Conservation (phyloP, 2,329 filamentous ascomycete species). For the Chaetomium globosum region DNA sequence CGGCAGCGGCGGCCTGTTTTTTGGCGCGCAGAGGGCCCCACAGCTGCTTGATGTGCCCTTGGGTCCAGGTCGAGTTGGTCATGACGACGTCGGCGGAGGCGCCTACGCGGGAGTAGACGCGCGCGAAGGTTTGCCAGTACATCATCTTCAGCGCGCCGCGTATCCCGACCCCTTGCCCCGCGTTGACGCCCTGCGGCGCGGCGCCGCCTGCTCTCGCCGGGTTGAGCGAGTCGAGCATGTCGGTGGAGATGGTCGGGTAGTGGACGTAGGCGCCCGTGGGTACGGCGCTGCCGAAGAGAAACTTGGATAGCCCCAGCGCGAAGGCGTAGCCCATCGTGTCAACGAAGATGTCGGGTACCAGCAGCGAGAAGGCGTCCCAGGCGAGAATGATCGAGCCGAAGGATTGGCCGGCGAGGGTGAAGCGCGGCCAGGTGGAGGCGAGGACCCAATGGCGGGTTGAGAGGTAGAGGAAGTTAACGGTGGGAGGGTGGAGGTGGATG, state of each 20-base stretch:
- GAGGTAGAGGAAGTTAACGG: slow-evolving; percentile 86
- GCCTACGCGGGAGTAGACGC: slow-evolving; percentile 79
- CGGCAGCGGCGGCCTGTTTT: no score
- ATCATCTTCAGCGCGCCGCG: slow-evolving; percentile 71
- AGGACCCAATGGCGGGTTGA: slow-evolving; percentile 85
- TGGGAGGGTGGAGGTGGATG: slow-evolving; percentile 81
- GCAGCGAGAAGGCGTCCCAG: slow-evolving; percentile 88
- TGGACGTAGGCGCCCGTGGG: slow-evolving; percentile 94
- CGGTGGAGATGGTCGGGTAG: slow-evolving; percentile 96
- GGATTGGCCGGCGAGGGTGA: slow-evolving; percentile 93
- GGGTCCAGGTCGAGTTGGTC: slow-evolving; percentile 97
- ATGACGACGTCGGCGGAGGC: slow-evolving; percentile 88
- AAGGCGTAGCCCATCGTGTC: slow-evolving; percentile 99
- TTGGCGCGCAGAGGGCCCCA: slow-evolving; percentile 65
- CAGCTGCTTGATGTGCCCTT: slow-evolving; percentile 75
- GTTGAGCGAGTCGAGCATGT: slow-evolving; percentile 87
- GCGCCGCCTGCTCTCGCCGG: slow-evolving; percentile 54
- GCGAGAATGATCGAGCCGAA: slow-evolving; percentile 84
- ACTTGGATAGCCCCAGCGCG: slow-evolving; percentile 76
- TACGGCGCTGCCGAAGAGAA: slow-evolving; percentile 72
- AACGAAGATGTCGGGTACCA: slow-evolving; percentile 91
- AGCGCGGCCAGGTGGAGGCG: slow-evolving; percentile 82
- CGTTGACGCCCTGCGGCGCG: slow-evolving; percentile 74
- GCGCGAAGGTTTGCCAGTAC: slow-evolving; percentile 88
- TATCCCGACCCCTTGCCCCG: slow-evolving; percentile 73